These are phyloP conservation scores for Sporobolomyces phaffii DNA, from an alignment of 768 basidiomycete species.

Conservation along the genomic window DNA sequence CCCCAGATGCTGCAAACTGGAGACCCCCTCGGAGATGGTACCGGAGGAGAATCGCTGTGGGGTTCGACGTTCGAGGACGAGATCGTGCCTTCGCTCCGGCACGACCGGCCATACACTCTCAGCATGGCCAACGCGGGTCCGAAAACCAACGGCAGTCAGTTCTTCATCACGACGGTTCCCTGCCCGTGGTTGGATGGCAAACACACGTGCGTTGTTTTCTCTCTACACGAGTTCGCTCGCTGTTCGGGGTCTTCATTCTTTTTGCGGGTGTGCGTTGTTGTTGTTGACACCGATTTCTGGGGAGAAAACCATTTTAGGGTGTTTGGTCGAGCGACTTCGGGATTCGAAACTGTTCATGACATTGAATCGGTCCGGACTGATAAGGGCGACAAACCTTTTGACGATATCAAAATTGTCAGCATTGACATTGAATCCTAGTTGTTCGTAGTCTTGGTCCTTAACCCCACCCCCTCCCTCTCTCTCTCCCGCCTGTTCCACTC, in stretches of 20 bases:
- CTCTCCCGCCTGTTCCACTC: too few relatives aligned
- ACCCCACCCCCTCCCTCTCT: too few relatives aligned
- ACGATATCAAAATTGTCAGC: slow-evolving; percentile 41
- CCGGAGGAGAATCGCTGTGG: slow-evolving; percentile 87
- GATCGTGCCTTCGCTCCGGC: slow-evolving; percentile 77
- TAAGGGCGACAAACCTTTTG: slow-evolving; percentile 44
- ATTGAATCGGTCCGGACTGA: slow-evolving; percentile 59
- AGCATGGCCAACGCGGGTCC: slow-evolving; percentile 81
- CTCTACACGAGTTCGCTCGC: too few relatives aligned
- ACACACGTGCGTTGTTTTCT: slow-evolving; percentile 48
- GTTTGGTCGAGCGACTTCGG: slow-evolving; percentile 80
- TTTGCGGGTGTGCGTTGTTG: too few relatives aligned
- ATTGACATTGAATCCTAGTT: slow-evolving; percentile 31
- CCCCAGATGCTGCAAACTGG: slow-evolving; percentile 95
- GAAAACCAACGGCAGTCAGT: slow-evolving; percentile 87
- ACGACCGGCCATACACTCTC: slow-evolving; percentile 90
- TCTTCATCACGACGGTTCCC: slow-evolving; percentile 93
- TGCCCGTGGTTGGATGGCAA: slow-evolving; percentile 64
- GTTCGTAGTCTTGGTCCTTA: too few relatives aligned
- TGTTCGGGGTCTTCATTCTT: not conserved
- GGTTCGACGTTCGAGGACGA: slow-evolving; percentile 87
- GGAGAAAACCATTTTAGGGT: too few relatives aligned
- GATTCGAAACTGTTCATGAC: slow-evolving; percentile 79
- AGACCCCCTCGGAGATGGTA: slow-evolving; percentile 89
- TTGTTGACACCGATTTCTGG: too few relatives aligned